These are phyloP conservation scores for Elongisporangium undulatum DNA, from an alignment of 352 stramenopile species.

Conservation along the genomic window DNA sequence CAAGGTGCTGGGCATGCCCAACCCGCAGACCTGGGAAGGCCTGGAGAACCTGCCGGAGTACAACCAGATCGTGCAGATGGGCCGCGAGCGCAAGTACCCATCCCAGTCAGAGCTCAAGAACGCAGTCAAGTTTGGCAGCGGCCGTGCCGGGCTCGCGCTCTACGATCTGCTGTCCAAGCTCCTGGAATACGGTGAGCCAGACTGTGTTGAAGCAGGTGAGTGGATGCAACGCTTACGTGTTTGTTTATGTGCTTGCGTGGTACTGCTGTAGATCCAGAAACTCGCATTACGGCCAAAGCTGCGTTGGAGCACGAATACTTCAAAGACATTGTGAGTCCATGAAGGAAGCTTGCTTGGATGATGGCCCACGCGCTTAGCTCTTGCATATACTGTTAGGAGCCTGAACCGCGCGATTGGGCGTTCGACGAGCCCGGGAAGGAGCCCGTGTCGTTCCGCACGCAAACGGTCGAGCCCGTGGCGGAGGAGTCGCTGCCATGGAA, in stretches of 20 bases:
- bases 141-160: slow-evolving; percentile 62
- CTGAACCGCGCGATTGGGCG: slow-evolving; percentile 80
- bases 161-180: slow-evolving; percentile 74
- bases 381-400: slow-evolving; percentile 40
- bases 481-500: slow-evolving; percentile 79
- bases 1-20: slow-evolving; percentile 86
- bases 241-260: slow-evolving; percentile 1
- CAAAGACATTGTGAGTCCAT: slow-evolving; percentile 68
- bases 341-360: too few relatives aligned
- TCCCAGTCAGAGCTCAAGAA: slow-evolving; percentile 81
- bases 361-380: neutral
- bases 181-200: slow-evolving; percentile 69
- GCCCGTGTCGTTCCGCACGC: slow-evolving; percentile 79
- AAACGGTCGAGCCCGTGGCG: slow-evolving; percentile 67
- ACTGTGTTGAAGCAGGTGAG: neutral
- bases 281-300: slow-evolving; percentile 88
- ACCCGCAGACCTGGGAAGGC: slow-evolving; percentile 76
- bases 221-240: neutral
- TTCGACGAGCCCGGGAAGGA: slow-evolving; percentile 87
- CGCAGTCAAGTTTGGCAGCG: slow-evolving; percentile 77
- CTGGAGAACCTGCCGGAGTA: slow-evolving; percentile 84
- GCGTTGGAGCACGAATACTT: slow-evolving; percentile 94
- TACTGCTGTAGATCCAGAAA: slow-evolving; percentile 71
- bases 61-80: slow-evolving; percentile 80
- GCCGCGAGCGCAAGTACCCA: slow-evolving; percentile 80